These are phyloP conservation scores for Coffea eugenioides DNA, from an alignment of 257 asterid species.

Conservation along the genomic window DNA sequence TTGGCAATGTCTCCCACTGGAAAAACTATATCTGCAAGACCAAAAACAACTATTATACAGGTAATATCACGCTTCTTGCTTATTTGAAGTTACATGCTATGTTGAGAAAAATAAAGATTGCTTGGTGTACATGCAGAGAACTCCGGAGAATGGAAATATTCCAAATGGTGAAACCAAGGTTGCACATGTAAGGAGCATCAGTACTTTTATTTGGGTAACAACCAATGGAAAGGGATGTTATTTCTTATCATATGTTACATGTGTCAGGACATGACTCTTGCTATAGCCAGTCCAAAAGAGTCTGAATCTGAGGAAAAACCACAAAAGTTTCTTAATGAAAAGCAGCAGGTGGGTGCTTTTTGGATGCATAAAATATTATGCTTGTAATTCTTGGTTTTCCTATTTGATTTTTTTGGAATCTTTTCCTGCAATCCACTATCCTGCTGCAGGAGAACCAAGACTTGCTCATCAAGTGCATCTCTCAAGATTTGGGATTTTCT, in stretches of 20 bases:
- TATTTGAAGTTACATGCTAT: slow-evolving; percentile 21
- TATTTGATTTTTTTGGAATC: neutral
- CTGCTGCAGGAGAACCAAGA: slow-evolving; percentile 89
- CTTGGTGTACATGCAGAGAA: slow-evolving; percentile 58
- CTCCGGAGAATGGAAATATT: slow-evolving; percentile 72
- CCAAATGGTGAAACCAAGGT: slow-evolving; percentile 61
- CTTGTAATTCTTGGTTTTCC: neutral
- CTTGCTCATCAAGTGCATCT: slow-evolving; percentile 81
- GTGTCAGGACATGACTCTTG: slow-evolving; percentile 55
- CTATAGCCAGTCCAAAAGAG: slow-evolving; percentile 63
- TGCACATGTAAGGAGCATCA: slow-evolving; percentile 43
- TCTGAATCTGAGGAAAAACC: slow-evolving; percentile 89
- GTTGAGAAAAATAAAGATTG: slow-evolving; percentile 27
- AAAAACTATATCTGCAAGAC: slow-evolving; percentile 67
- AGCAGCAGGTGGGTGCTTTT: slow-evolving; percentile 69
- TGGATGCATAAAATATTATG: slow-evolving; percentile 3
- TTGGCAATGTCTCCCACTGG: slow-evolving; percentile 97
- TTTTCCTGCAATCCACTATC: slow-evolving; percentile 19
- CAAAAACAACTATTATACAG: slow-evolving; percentile 71
- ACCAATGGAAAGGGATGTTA: slow-evolving; percentile 11
- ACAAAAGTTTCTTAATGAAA: slow-evolving; percentile 85
- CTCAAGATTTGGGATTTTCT: slow-evolving; percentile 95
- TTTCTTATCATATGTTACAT: slow-evolving; percentile 25
- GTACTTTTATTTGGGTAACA: neutral
- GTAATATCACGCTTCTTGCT: slow-evolving; percentile 36